A percentile compares a stretch with the other conserved stretches of the same genome.
phyloP scores from a whole-genome alignment of 2,329 filamentous ascomycete genomes.

The Sclerotiophoma versabilis region DNA sequence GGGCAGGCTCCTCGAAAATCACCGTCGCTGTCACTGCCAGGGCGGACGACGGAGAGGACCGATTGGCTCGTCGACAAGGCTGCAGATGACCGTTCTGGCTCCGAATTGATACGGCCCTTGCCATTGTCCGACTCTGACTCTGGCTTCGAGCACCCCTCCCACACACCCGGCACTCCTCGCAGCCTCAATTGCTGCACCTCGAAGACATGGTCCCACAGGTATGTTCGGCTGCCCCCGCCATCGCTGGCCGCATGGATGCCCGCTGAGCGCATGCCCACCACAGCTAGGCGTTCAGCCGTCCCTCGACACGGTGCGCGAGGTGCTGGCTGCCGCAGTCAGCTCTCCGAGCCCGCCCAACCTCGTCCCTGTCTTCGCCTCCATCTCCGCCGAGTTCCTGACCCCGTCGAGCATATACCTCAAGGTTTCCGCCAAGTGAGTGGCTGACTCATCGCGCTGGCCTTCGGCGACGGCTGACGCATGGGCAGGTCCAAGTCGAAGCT shows the following conservation, averaged over 20 bases:
- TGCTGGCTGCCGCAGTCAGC: slow-evolving; percentile 60
- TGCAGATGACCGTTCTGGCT: slow-evolving; percentile 9
- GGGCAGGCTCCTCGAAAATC: slow-evolving; percentile 16
- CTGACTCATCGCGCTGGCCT: slow-evolving; percentile 39
- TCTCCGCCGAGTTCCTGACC: slow-evolving; percentile 90
- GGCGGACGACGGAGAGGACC: slow-evolving; percentile 11
- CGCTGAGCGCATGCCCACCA: slow-evolving; percentile 43
- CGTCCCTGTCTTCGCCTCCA: slow-evolving; percentile 81
- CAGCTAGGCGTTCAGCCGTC: slow-evolving; percentile 64
- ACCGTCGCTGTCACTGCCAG: slow-evolving; percentile 3
- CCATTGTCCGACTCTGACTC: slow-evolving; percentile 13
- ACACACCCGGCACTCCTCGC: neutral
- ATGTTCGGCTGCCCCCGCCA: slow-evolving; percentile 10
- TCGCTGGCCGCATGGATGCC: slow-evolving; percentile 12
- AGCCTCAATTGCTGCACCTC: slow-evolving; percentile 7
- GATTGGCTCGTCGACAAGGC: slow-evolving; percentile 14
- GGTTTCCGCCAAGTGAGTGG: slow-evolving; percentile 72
- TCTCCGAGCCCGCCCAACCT: slow-evolving; percentile 73
- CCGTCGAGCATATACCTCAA: slow-evolving; percentile 96
- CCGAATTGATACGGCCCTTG: slow-evolving; percentile 18
- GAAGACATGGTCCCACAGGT: slow-evolving; percentile 38
- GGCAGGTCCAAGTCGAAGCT: slow-evolving; percentile 69
- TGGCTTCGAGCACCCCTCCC: neutral
- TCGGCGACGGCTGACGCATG: slow-evolving; percentile 19
- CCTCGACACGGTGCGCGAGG: slow-evolving; percentile 64